These are phyloP conservation scores for Coemansia sp. DNA, from an alignment of 192 early-diverging fungal genomes.

Conservation along the genomic window DNA sequence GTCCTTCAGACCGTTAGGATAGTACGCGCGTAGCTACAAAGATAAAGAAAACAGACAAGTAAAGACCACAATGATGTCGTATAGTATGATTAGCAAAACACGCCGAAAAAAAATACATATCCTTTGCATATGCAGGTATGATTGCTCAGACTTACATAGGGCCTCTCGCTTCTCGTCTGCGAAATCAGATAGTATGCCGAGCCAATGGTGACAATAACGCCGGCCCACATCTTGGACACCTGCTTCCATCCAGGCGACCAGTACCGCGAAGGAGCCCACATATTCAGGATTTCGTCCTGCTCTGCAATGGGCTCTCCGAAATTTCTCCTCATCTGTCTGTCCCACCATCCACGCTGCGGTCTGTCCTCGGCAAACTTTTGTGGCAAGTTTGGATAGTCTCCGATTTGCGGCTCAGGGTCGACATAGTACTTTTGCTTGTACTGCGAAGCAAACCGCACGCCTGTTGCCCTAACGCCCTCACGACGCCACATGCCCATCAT, in stretches of 20 bases:
- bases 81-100: not conserved
- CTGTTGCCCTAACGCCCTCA: not conserved
- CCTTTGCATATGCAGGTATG: too few species aligned
- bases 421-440: conserved; percentile 42
- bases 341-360: conserved; percentile 66
- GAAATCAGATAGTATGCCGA: conserved; percentile 58
- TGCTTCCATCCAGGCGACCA: conserved; percentile 56
- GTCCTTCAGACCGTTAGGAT: conserved; percentile 67
- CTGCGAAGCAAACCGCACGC: conserved; percentile 22
- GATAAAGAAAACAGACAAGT: not conserved
- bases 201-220: conserved; percentile 55
- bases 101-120: not conserved
- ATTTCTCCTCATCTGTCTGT: conserved; percentile 74
- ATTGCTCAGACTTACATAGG: conserved; percentile 47
- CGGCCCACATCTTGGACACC: conserved; percentile 58
- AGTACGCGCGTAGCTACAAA: conserved; percentile 58
- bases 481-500: not conserved
- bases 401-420: conserved; percentile 70
- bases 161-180: conserved; percentile 57
- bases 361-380: conserved; percentile 62
- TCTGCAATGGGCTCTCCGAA: conserved; percentile 71
- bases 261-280: conserved; percentile 69
- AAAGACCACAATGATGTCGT: too few species aligned
- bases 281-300: conserved; percentile 69
- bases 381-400: conserved; percentile 74